Evolutionary conservation across 305 asterid species (phyloP), one percentile per base, ranked within the genome.

Genomic region (Coffea humblotiana): DNA sequence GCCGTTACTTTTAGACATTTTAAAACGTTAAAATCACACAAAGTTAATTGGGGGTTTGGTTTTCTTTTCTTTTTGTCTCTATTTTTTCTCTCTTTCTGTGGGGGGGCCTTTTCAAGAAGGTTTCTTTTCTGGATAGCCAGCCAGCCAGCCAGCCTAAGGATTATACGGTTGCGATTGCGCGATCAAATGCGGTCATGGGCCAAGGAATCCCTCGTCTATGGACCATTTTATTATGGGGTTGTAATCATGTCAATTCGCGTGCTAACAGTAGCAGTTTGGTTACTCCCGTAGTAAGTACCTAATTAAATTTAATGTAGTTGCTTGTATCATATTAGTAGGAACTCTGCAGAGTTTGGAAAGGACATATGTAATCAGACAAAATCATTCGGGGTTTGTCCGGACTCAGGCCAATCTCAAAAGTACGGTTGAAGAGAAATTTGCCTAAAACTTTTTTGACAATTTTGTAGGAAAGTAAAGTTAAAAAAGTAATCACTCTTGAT

Each of bases 61-160:
- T 35, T n/a, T 43, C 43, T 69, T 64, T 77, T 45, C 5, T 35
- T 8, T 52, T 4, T 25, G 2, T 18, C 12, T 49, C 52, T 8
- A 23, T 0, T 16, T 71, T 67, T 37, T 47, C 43, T 48, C 51
- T 32, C 6, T 68, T 32, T 15, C 15, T 13, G 79, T 29, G 83
- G 78, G 87, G 85, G 80, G 83, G 77, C 85, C 52, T 48, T 82
- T 82, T 71, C 85, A 60, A 40, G 43, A 40, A 81, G 11, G 77
- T 68, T 63, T 23, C 80, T 79, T 40, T 77, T 84, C 40, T 68
- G 16, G 51, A 45, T 68, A 60, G 76, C 45, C 74, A 68, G 58
- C 67, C 35, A 12, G 49, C 35, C 61, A 60, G 76, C 52, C 74
- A 68, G 58, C 67, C 35, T 0, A 23, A 2, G 45, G 27, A 25